Base-by-base conservation (phyloP, 148 eudicot species). In the Pouteria glomerata region DNA sequence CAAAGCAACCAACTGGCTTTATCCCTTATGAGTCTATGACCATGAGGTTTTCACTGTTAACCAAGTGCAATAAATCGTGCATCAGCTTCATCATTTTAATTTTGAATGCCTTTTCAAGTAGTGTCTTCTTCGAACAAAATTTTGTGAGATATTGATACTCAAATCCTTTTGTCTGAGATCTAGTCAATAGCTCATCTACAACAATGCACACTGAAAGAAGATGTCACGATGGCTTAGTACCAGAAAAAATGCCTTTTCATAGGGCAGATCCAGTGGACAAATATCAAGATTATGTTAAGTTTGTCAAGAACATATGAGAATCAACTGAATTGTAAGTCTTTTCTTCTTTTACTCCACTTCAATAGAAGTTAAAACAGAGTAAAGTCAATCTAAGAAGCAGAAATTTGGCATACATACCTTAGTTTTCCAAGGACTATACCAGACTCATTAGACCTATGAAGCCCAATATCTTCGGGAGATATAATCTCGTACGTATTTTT, bases 371-470 rank as follows among this genome's bases (percentile, higher is more conserved):
- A 59, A 31, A 24, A 23, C 4, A 14, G 16, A 29, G 8, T 7
- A 65, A 16, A 44, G 58, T 8, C 67, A 63, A 19, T 8, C 13
- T 8, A 27, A 42, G 11, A 63, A 73, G 5, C 5, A 31, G 16
- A 48, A 72, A 29, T 71, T 71, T 31, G 48, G 33, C 19, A 26
- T 51, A 26, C 74, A 63, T 83, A 91, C 98, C 97, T 91, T 37
- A 94, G 93, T 79, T 94, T 94, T 72, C 98, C 98, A 77, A 94
- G 98, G 81, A 89, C 96, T 64, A 94, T 88, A 57, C 97, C 98
- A 79, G 96, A 82, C 82, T 94, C 93, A 76, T 89, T 88, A 67
- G 89, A 82, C 42, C 97, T 85, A 39, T 79, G 76, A 70, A 94
- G 96, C 77, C 98, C 98, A 78, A 94, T 89, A 81, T 91, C 98